Percentiles rank a stretch among this genome's conserved stretches.
These are phyloP conservation scores for Annulohypoxylon moriforme DNA, from an alignment of 495 filamentous ascomycete species.

Conservation along the genomic window DNA sequence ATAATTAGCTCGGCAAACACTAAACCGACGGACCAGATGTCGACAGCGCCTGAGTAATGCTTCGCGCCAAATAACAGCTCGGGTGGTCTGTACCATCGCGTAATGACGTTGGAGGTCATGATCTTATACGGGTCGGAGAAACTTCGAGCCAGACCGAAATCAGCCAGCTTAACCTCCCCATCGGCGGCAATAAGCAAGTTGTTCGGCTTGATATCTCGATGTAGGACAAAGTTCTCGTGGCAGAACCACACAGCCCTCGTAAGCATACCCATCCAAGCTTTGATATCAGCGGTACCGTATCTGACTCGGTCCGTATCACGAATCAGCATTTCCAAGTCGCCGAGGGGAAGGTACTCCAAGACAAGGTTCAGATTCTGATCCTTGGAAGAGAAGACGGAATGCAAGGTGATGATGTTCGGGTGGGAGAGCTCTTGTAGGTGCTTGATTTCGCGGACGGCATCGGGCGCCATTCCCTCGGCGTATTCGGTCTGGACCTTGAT, in stretches of 20 bases:
- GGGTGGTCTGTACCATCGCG: slow-evolving; percentile 94
- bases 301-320: slow-evolving; percentile 78
- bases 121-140: slow-evolving; percentile 87
- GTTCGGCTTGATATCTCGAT: slow-evolving; percentile 99
- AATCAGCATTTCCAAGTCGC: slow-evolving; percentile 94
- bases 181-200: slow-evolving; percentile 94
- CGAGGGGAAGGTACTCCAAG: slow-evolving; percentile 88
- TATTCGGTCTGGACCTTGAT: slow-evolving; percentile 92
- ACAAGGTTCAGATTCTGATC: slow-evolving; percentile 92
- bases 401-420: slow-evolving; percentile 91
- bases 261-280: slow-evolving; percentile 98
- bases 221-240: slow-evolving; percentile 92
- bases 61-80: slow-evolving; percentile 91
- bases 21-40: slow-evolving; percentile 93
- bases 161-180: slow-evolving; percentile 92
- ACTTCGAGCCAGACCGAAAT: slow-evolving; percentile 92
- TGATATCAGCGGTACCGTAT: slow-evolving; percentile 81
- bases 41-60: slow-evolving; percentile 90
- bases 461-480: slow-evolving; percentile 86
- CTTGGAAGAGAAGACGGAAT: slow-evolving; percentile 92
- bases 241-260: slow-evolving; percentile 95
- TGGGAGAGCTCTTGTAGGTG: slow-evolving; percentile 94
- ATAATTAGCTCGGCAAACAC: slow-evolving; percentile 93
- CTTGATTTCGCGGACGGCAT: slow-evolving; percentile 95
- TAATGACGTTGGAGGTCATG: slow-evolving; percentile 97